These are phyloP conservation scores for Monosporascus sp. DNA, from an alignment of 2,329 filamentous ascomycete genomes.

Conservation along the genomic window DNA sequence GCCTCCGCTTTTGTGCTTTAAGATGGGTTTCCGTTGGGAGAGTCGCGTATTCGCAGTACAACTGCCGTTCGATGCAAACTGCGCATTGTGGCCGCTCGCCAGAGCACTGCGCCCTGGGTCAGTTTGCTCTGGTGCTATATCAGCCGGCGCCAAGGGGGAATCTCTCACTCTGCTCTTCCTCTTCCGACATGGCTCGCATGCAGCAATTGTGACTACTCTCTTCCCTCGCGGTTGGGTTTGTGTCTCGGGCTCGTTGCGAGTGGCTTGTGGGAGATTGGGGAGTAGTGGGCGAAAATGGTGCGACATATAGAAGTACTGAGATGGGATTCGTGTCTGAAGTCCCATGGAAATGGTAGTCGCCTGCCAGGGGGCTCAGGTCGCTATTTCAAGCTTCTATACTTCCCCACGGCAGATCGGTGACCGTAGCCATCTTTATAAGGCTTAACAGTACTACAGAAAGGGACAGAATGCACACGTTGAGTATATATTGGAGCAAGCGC, in stretches of 20 bases:
- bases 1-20: constrained; percentile 16
- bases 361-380: not conserved
- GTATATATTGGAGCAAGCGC: not conserved
- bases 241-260: constrained; percentile 6
- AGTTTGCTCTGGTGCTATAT: not conserved
- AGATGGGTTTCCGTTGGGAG: constrained; percentile 19
- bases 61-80: constrained; percentile 17
- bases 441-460: not conserved
- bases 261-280: constrained; percentile 10
- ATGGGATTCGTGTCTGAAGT: not conserved
- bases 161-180: constrained; percentile 13
- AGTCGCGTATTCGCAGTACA: constrained; percentile 19
- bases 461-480: not conserved
- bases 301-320: constrained; percentile 11
- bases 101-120: constrained; percentile 11
- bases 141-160: not conserved
- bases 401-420: not conserved
- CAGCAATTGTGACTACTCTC: constrained; percentile 10
- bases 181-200: constrained; percentile 15
- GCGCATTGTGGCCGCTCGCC: constrained; percentile 19
- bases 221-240: constrained; percentile 8
- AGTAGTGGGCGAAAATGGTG: constrained; percentile 11
- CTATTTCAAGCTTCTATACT: not conserved
- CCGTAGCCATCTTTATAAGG: not conserved
- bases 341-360: not conserved